Percentiles rank a stretch among this genome's conserved stretches.
Conservation (phyloP, 2,329 filamentous ascomycete genomes). For the Neofusicoccum parvum region DNA sequence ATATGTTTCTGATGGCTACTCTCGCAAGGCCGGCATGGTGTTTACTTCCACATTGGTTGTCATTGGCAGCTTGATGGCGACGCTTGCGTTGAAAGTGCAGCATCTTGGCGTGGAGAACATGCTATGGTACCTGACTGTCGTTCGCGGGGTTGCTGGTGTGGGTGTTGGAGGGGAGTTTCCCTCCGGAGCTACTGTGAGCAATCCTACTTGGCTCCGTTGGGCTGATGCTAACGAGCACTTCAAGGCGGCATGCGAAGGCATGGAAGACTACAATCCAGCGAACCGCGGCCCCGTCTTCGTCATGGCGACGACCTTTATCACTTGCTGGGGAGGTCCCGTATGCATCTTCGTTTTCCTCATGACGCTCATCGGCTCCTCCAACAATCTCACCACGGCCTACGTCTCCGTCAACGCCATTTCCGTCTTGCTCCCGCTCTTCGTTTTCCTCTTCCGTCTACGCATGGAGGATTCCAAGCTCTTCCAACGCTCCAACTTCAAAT, state of each 20-base stretch:
- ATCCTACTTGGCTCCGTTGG: background rate
- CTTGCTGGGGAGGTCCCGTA: conserved; percentile 7
- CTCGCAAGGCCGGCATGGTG: conserved; percentile 37
- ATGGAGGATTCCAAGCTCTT: conserved; percentile 54
- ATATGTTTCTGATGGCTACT: conserved; percentile 35
- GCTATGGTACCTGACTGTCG: conserved; percentile 48
- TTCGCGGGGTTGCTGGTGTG: conserved; percentile 48
- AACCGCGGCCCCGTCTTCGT: conserved; percentile 22
- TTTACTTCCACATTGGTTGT: conserved; percentile 36
- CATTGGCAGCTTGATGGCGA: conserved; percentile 38
- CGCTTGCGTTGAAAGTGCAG: conserved; percentile 40
- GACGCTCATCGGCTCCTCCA: conserved; percentile 33
- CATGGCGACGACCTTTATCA: conserved; percentile 3
- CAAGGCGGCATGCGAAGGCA: conserved; percentile 40
- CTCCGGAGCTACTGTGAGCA: background rate
- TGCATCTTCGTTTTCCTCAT: conserved; percentile 41
- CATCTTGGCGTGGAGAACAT: conserved; percentile 44
- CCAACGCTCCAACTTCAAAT: conserved; percentile 26
- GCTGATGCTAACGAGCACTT: conserved; percentile 56
- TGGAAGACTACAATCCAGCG: conserved; percentile 53
- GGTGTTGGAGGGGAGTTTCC: conserved; percentile 36
- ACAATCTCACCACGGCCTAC: conserved; percentile 45
- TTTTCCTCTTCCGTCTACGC: conserved; percentile 55
- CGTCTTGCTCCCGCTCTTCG: conserved; percentile 49
- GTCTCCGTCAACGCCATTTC: conserved; percentile 47